Conservation (phyloP, 2,329 filamentous ascomycete genomes). For the Alternaria atra region DNA sequence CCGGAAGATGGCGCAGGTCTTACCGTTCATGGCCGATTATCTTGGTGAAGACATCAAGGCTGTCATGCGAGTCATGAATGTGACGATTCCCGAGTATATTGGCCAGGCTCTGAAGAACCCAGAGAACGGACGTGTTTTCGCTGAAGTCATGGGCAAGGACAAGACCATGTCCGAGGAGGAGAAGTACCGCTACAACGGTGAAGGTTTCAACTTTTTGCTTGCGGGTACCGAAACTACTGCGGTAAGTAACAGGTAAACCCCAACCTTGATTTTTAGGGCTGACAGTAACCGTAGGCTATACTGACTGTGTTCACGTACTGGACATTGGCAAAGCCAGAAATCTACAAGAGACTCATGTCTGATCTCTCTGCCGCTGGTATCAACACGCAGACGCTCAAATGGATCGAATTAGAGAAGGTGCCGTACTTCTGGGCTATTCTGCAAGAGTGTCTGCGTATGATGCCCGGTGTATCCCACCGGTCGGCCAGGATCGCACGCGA, state of each 20-base stretch:
- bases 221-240: conserved; percentile 39
- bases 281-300: conserved; percentile 32
- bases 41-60: conserved; percentile 37
- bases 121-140: conserved; percentile 37
- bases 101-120: conserved; percentile 33
- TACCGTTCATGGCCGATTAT: conserved; percentile 39
- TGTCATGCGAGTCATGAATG: conserved; percentile 38
- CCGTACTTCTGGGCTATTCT: conserved; percentile 47
- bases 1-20: conserved; percentile 33
- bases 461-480: conserved; percentile 39
- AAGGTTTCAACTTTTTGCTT: conserved; percentile 38
- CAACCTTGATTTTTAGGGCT: conserved; percentile 8
- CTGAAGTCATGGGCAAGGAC: conserved; percentile 29
- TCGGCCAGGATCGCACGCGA: conserved; percentile 29
- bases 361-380: conserved; percentile 28
- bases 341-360: conserved; percentile 31
- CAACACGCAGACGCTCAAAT: conserved; percentile 24
- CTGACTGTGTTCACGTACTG: conserved; percentile 46
- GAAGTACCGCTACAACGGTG: conserved; percentile 34
- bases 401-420: conserved; percentile 37
- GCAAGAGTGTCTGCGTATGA: conserved; percentile 49
- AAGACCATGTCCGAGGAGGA: conserved; percentile 34
- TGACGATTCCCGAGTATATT: conserved; percentile 36
- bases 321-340: conserved; percentile 42
- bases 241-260: conserved; percentile 17